These are phyloP conservation scores for Aurifilum marmelostoma DNA, from an alignment of 2,329 filamentous ascomycete species.

Conservation along the genomic window DNA sequence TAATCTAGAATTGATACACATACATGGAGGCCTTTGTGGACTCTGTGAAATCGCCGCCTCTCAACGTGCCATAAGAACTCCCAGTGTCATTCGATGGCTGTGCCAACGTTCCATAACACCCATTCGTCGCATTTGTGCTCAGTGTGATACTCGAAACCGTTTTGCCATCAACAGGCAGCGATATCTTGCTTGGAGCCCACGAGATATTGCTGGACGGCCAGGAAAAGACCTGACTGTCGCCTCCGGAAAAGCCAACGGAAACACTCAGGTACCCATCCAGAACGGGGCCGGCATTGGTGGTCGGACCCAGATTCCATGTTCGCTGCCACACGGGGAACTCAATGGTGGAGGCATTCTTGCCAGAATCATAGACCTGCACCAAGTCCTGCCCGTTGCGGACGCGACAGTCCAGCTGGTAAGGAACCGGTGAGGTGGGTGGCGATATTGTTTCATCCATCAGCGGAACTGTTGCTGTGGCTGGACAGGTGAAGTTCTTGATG, in stretches of 20 bases:
- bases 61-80: not conserved
- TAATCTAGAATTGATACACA: not conserved
- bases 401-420: not conserved
- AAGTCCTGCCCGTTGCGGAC: not conserved
- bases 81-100: not conserved
- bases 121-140: not conserved
- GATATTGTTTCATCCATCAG: not conserved
- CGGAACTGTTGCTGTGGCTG: not conserved
- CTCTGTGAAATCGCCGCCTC: not conserved
- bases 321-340: not conserved
- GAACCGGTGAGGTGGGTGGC: not conserved
- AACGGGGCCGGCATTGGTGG: not conserved
- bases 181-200: not conserved
- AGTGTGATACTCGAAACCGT: not conserved
- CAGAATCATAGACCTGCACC: not conserved
- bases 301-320: not conserved
- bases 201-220: not conserved
- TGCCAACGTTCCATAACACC: not conserved
- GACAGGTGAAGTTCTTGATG: not conserved
- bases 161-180: not conserved
- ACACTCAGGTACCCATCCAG: not conserved
- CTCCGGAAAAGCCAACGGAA: not conserved
- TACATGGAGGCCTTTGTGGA: not conserved
- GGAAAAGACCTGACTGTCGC: not conserved
- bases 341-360: not conserved